Base-by-base conservation (phyloP, 2,329 filamentous ascomycete genomes). In the Drechslerella dactyloides region DNA sequence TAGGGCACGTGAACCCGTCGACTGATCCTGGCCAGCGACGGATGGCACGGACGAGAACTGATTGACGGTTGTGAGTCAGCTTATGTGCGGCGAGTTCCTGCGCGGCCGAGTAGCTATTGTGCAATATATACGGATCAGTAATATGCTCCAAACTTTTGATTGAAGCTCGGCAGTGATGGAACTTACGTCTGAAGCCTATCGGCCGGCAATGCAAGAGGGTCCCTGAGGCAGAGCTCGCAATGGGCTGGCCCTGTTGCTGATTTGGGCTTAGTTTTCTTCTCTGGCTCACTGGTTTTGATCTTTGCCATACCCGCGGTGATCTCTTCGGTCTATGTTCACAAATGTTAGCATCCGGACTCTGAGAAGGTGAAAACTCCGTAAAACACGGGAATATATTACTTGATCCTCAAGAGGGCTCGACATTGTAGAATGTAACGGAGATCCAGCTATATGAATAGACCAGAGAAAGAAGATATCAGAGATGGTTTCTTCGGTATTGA, bases 21-120 rank as follows among this genome's bases (percentile, higher is more conserved):
- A 35, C 19, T 1, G 58, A 63, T 4, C 23, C 65, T 35, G 65
- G 57, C 65, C 65, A 69, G 11, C 50, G 58, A 15, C 65, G 65
- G 6, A 69, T 63, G 6, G 64, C 40, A 19, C 64, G 64, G 23
- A 44, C 37, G 19, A 35, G 53, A 17, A 62, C 44, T 6, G 64
- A 69, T 40, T 69, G 51, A n/a, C 19, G 23, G 1, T 51, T 35
- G 51, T 69, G 64, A 30, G 23, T 52, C 23, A 19, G n/a, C 57
- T 69, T 69, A 52, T 69, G 57, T 42, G 44, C 24, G 30, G 56
- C 33, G 11, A 69, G 44, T 27, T 69, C 52, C 2, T 50, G 57
- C 8, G 21, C n/a, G 3, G 44, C 35, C 4, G 2, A 3, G 21
- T 56, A 69, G 5, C 65, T 69, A 37, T 37, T 33, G 19, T 8